Base-by-base conservation (phyloP, 202 grass and related monocot species). In the Digitaria exilis region DNA sequence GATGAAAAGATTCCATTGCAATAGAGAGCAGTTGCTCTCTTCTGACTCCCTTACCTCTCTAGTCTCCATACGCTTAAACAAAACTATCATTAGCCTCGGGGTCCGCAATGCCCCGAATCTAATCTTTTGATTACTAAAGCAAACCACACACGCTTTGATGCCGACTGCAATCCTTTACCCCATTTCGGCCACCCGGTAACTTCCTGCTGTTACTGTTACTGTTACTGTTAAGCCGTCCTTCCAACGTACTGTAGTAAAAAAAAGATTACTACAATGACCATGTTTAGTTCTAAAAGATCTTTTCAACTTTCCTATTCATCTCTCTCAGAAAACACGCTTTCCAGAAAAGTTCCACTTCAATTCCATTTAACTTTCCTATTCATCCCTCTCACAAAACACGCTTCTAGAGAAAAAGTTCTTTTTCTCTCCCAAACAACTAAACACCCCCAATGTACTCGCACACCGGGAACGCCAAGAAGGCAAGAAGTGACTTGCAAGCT, bases 41-140 rank as follows among this genome's bases (percentile, higher is more conserved):
- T 70, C 14, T 66, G 77, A 75, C 80, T 69, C 15, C 63, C 62
- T 41, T 69, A 44, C 52, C 52, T 61, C 71, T 28, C 64, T 42
- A 54, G 34, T 15, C 76, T 63, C 52, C 52, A 60, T 4, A 42
- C 24, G 24, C 52, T 34, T 88, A 81, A 85, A 80, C 32, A 75
- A 89, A 89, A 77, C 44, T 70, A 76, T 89, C 31, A 80, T 85
- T 76, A 71, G 43, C 76, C 63, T 89, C 11, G 71, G 70, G 44
- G 52, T 85, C 60, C 5, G 34, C 16, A 44, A 43, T 3, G 7
- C 19, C n/a, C 21, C 44, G 62, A 85, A 89, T 81, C 70, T 56
- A 75, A 80, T 75, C 77, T 81, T 84, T 85, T 70, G 26, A 54
- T 89, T 55, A 80, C 45, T 65, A 78, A 83, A 79, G 70, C 71